phyloP scores from a whole-genome alignment of 768 basidiomycete genomes.

The Lactarius hengduanensis region DNA sequence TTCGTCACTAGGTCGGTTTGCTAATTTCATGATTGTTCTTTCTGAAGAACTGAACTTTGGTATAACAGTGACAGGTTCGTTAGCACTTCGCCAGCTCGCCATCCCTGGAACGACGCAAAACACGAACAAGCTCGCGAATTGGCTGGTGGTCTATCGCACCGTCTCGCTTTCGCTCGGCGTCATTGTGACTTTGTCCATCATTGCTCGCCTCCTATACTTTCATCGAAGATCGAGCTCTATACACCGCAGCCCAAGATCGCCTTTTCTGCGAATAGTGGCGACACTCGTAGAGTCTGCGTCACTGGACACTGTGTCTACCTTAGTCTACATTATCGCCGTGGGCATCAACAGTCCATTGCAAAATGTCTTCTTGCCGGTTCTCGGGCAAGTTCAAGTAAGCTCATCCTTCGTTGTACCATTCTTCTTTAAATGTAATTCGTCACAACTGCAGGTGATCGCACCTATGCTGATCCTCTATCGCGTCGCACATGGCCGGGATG shows the following conservation, averaged over 20 bases:
- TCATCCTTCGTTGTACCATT: not conserved
- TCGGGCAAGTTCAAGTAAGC: slow-evolving; percentile 28
- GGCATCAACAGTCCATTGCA: slow-evolving; percentile 25
- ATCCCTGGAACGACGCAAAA: slow-evolving; percentile 19
- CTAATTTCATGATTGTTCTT: not conserved
- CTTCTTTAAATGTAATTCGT: not conserved
- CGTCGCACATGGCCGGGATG: slow-evolving; percentile 20
- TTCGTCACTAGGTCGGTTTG: slow-evolving; percentile 11
- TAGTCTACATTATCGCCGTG: slow-evolving; percentile 26
- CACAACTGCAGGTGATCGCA: slow-evolving; percentile 18
- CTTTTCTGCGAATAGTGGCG: not conserved
- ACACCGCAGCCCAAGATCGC: slow-evolving; percentile 7
- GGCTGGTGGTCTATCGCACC: slow-evolving; percentile 29
- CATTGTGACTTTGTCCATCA: slow-evolving; percentile 24
- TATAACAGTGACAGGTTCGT: slow-evolving; percentile 25
- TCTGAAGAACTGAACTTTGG: slow-evolving; percentile 1
- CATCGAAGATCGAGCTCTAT: not conserved
- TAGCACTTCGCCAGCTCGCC: slow-evolving; percentile 27
- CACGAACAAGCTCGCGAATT: slow-evolving; percentile 16
- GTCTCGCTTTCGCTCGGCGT: slow-evolving; percentile 25
- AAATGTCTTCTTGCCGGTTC: slow-evolving; percentile 26
- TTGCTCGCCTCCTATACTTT: slow-evolving; percentile 12
- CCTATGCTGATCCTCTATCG: slow-evolving; percentile 28
- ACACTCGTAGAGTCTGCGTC: slow-evolving; percentile 27
- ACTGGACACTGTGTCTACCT: slow-evolving; percentile 19